A percentile compares a stretch with the other conserved stretches of the same genome.
phyloP scores from a whole-genome alignment of 306 rosid genomes.

The Oxytropis ochrocephala region DNA sequence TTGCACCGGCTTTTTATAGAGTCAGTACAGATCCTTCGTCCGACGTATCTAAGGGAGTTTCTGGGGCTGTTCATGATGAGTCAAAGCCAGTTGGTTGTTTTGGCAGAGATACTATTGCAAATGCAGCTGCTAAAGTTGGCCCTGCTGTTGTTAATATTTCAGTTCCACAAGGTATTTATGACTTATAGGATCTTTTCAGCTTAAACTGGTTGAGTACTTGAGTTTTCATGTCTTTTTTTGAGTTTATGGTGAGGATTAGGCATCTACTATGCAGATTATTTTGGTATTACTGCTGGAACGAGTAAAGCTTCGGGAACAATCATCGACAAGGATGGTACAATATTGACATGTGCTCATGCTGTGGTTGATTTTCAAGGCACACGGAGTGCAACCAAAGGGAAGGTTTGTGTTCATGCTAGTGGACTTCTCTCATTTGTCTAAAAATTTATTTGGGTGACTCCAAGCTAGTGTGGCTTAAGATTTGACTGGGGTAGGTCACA shows the following conservation, averaged over 20 bases:
- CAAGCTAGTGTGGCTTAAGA: not conserved
- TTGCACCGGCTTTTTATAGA: constrained; percentile 38
- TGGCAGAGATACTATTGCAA: constrained; percentile 72
- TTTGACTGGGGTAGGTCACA: not conserved
- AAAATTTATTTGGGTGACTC: not conserved
- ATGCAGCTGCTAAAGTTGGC: constrained; percentile 73
- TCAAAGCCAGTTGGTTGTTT: constrained; percentile 50
- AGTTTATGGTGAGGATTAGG: not conserved
- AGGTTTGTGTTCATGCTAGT: constrained; percentile 43
- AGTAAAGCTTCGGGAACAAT: constrained; percentile 82
- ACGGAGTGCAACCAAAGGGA: constrained; percentile 50
- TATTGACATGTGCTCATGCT: constrained; percentile 87
- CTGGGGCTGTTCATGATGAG: constrained; percentile 28
- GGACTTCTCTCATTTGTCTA: not conserved
- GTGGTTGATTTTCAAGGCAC: constrained; percentile 57
- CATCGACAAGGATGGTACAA: constrained; percentile 73
- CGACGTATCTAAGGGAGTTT: constrained; percentile 30
- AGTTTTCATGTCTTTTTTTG: not conserved
- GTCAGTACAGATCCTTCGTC: constrained; percentile 35
- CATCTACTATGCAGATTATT: constrained; percentile 32
- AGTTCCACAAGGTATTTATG: constrained; percentile 46
- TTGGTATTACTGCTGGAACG: constrained; percentile 43
- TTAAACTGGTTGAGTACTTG: not conserved
- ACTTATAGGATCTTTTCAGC: not conserved
- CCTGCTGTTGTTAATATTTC: constrained; percentile 88